phyloP scores from a whole-genome alignment of 1,139 yeast species.

The Suhomyces maxii region DNA sequence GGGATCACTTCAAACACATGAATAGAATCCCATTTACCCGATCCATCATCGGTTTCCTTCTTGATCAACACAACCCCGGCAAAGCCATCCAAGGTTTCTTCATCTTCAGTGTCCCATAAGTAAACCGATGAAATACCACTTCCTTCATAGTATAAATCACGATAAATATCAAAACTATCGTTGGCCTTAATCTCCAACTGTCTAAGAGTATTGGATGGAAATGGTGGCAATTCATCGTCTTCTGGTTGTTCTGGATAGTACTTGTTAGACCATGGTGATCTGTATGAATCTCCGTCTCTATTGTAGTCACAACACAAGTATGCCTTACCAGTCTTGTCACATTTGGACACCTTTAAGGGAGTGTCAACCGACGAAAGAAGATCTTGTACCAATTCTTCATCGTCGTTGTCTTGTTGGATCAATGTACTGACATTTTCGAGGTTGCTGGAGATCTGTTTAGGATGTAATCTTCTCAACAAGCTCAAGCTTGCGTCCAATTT shows the following conservation, averaged over 20 bases:
- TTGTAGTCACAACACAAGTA: conserved; percentile 91
- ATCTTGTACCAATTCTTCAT: conserved; percentile 75
- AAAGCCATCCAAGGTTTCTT: conserved; percentile 50
- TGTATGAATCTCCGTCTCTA: conserved; percentile 87
- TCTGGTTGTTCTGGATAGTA: conserved; percentile 63
- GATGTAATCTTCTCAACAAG: conserved; percentile 82
- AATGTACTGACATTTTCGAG: conserved; percentile 69
- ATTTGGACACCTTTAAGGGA: conserved; percentile 64
- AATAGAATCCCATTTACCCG: conserved; percentile 85
- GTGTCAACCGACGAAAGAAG: conserved; percentile 84
- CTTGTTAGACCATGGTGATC: conserved; percentile 89
- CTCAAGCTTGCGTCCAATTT: conserved; percentile 87
- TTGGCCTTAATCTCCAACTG: conserved; percentile 79
- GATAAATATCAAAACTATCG: conserved; percentile 87
- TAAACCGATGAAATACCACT: conserved; percentile 85
- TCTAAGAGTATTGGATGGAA: conserved; percentile 67
- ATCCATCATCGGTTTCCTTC: conserved; percentile 56
- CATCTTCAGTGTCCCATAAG: conserved; percentile 77
- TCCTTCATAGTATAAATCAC: conserved; percentile 94
- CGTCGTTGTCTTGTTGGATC: conserved; percentile 47
- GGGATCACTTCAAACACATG: conserved; percentile 83
- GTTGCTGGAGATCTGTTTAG: conserved; percentile 63
- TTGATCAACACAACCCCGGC: conserved; percentile 92
- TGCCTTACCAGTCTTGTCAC: conserved; percentile 61
- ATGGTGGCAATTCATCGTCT: conserved; percentile 63